These are phyloP conservation scores for Cercospora sp. DNA, from an alignment of 2,329 filamentous ascomycete genomes.

Conservation along the genomic window DNA sequence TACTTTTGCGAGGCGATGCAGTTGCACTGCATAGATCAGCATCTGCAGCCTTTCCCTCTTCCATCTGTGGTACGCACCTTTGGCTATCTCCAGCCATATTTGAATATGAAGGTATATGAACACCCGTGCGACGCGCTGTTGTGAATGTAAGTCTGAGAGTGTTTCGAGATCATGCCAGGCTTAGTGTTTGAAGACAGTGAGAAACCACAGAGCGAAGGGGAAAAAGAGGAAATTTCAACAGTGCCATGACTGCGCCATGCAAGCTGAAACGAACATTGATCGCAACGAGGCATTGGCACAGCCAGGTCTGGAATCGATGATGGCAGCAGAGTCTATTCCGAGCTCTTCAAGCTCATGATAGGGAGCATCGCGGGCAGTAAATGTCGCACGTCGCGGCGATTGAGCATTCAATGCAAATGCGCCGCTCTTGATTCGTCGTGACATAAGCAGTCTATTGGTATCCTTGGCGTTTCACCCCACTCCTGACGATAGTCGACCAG, in stretches of 20 bases:
- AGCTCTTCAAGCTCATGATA: not conserved
- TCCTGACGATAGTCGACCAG: not conserved
- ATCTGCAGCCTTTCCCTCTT: not conserved
- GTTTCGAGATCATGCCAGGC: conserved; percentile 5
- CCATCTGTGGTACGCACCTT: not conserved
- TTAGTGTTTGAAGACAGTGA: not conserved
- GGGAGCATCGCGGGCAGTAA: not conserved
- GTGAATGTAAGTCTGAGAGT: not conserved
- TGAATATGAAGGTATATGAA: not conserved
- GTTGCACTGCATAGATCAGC: not conserved
- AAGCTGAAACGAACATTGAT: not conserved
- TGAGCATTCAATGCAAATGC: not conserved
- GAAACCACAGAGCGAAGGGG: not conserved
- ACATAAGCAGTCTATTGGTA: not conserved
- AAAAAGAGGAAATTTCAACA: not conserved
- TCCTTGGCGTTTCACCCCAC: not conserved
- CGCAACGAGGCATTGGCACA: not conserved
- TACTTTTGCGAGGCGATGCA: not conserved
- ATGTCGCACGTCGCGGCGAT: not conserved
- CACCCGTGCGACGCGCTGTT: not conserved
- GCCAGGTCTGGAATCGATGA: not conserved
- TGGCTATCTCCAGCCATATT: conserved; percentile 11
- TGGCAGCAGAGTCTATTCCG: not conserved
- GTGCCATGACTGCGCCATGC: not conserved
- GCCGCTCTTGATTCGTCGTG: not conserved